phyloP scores from a whole-genome alignment of 192 early-diverging fungal species.

The Cetraspora pellucida region DNA sequence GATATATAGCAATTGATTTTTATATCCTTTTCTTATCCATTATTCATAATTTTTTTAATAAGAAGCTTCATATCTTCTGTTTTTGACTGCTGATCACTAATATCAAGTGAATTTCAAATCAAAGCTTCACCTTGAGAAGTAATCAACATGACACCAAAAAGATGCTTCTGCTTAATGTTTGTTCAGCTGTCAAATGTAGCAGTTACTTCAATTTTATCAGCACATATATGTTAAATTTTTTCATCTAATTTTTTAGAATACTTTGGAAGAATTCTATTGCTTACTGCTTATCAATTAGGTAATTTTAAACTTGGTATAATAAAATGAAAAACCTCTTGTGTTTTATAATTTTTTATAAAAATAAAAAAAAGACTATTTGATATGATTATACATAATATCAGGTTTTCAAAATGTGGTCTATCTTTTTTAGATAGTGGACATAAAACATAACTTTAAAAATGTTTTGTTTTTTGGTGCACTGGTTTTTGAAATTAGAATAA shows the following conservation, averaged over 20 bases:
- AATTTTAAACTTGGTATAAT: slow-evolving; percentile 11
- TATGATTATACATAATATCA: slow-evolving; percentile 13
- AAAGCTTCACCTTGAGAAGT: slow-evolving; percentile 8
- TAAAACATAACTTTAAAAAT: not conserved
- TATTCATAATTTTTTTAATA: slow-evolving; percentile 12
- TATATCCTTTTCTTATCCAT: not conserved
- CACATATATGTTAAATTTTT: slow-evolving; percentile 1
- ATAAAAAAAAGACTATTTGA: slow-evolving; percentile 18
- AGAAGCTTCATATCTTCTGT: slow-evolving; percentile 6
- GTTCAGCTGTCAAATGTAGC: slow-evolving; percentile 13
- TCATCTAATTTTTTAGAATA: not conserved
- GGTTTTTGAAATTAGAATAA: not conserved
- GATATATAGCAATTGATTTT: slow-evolving; percentile 24
- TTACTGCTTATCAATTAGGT: slow-evolving; percentile 3
- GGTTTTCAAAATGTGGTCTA: slow-evolving; percentile 14
- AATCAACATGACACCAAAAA: slow-evolving; percentile 18
- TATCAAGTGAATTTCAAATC: not conserved
- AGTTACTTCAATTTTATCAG: slow-evolving; percentile 7
- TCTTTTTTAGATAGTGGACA: slow-evolving; percentile 19
- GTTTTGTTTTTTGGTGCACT: not conserved
- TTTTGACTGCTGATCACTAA: slow-evolving; percentile 12
- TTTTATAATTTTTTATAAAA: slow-evolving; percentile 19
- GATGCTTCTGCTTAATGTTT: slow-evolving; percentile 15
- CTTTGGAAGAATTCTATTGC: not conserved
- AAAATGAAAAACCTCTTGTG: slow-evolving; percentile 15